These are phyloP conservation scores for Hemisphaericaspora subhashii DNA, from an alignment of 1,139 yeast species.

Conservation along the genomic window DNA sequence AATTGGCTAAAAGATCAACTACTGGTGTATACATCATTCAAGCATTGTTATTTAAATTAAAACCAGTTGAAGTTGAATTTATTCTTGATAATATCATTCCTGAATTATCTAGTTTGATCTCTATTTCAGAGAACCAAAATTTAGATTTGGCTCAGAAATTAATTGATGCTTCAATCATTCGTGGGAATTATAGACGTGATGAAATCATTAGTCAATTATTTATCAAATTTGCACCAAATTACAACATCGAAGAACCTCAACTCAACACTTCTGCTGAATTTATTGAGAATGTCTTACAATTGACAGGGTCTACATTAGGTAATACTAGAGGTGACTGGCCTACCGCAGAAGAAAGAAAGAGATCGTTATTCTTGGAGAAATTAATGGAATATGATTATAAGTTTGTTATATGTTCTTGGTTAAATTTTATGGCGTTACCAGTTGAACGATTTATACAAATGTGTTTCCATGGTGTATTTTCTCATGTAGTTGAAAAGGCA, in stretches of 20 bases:
- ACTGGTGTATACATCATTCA: constrained; percentile 86
- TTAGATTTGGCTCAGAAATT: constrained; percentile 69
- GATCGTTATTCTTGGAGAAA: constrained; percentile 72
- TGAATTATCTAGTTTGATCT: constrained; percentile 58
- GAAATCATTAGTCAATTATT: constrained; percentile 63
- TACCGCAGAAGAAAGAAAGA: constrained; percentile 83
- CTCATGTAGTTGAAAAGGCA: constrained; percentile 76
- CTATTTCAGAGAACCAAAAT: constrained; percentile 52
- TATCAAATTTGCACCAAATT: constrained; percentile 57
- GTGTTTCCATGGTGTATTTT: constrained; percentile 86
- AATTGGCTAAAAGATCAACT: constrained; percentile 73
- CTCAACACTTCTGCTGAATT: constrained; percentile 48
- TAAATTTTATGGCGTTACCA: constrained; percentile 60
- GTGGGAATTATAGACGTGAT: constrained; percentile 62
- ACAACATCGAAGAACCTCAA: constrained; percentile 34
- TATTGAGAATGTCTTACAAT: constrained; percentile 61
- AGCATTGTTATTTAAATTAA: constrained; percentile 60
- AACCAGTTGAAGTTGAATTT: constrained; percentile 56
- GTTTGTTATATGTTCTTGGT: constrained; percentile 59
- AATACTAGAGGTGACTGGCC: constrained; percentile 89
- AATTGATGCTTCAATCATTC: constrained; percentile 63
- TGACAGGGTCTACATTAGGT: constrained; percentile 72
- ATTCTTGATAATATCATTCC: constrained; percentile 74
- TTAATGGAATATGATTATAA: constrained; percentile 64
- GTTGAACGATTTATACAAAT: constrained; percentile 60